Conservation (phyloP, 2,329 filamentous ascomycete genomes). For the Acrocalymma vagum region DNA sequence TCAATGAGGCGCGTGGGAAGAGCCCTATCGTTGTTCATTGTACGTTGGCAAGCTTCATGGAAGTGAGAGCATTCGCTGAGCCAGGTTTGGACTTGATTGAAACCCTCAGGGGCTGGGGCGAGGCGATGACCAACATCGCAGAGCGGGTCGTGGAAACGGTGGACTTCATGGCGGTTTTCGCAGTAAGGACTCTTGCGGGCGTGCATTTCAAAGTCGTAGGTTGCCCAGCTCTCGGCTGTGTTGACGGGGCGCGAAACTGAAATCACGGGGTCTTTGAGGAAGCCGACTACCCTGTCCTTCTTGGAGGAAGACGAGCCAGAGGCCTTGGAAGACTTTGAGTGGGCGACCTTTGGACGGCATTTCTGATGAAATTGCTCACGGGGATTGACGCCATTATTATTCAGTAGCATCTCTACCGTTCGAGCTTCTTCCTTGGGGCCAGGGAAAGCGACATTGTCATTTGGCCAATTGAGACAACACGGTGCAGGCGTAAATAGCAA, state of each 20-base stretch:
- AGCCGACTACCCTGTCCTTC: constrained; percentile 45
- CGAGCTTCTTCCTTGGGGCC: constrained; percentile 40
- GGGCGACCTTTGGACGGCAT: constrained; percentile 2
- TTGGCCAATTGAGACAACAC: constrained; percentile 48
- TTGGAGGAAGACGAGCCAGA: too few species aligned
- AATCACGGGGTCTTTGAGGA: constrained; percentile 47
- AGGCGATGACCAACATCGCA: constrained; percentile 54
- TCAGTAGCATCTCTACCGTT: constrained; percentile 32
- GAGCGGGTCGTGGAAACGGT: constrained; percentile 49
- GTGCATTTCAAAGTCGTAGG: constrained; percentile 59
- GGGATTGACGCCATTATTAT: constrained; percentile 25
- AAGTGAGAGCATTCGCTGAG: constrained; percentile 35
- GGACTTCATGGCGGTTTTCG: constrained; percentile 53
- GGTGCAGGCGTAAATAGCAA: constrained; percentile 44
- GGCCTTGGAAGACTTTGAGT: too few species aligned
- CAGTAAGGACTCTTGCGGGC: constrained; percentile 55
- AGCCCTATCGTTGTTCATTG: constrained; percentile 4
- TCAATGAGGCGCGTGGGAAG: constrained; percentile 45
- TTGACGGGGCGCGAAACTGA: constrained; percentile 52
- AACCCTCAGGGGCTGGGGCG: constrained; percentile 4
- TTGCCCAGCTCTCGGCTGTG: constrained; percentile 53
- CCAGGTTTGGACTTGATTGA: constrained; percentile 35
- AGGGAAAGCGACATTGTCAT: constrained; percentile 40
- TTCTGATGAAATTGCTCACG: constrained; percentile 15
- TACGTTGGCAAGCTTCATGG: constrained; percentile 34